These are phyloP conservation scores for Pistacia integerrima DNA, from an alignment of 345 rosid genomes.

Conservation along the genomic window DNA sequence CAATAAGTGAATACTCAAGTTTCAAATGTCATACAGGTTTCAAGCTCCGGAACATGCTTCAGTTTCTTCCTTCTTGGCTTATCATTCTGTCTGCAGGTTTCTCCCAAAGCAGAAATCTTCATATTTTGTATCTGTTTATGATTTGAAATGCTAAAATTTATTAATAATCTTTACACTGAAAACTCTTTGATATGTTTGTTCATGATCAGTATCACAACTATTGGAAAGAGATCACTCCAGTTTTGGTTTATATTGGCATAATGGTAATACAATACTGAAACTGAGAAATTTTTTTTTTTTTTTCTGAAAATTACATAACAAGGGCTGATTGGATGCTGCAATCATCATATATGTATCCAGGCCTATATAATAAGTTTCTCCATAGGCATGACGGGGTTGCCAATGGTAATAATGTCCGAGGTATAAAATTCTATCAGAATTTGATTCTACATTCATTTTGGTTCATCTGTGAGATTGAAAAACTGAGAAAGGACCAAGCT, in stretches of 20 bases:
- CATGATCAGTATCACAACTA: conserved; percentile 25
- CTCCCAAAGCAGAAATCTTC: background rate
- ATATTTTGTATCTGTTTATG: background rate
- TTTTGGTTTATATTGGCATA: conserved; percentile 27
- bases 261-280: background rate
- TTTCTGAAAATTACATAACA: background rate
- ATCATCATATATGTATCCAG: conserved; percentile 8
- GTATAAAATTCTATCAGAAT: background rate
- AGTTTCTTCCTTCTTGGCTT: conserved; percentile 27
- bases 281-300: too few relatives aligned
- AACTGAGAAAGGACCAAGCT: background rate
- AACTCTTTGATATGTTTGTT: background rate
- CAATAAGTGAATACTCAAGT: background rate
- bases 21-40: conserved; percentile 18
- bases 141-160: background rate
- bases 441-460: background rate
- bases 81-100: conserved; percentile 41
- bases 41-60: conserved; percentile 27
- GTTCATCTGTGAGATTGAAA: background rate
- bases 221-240: conserved; percentile 25
- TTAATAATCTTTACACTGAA: background rate
- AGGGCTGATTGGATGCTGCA: background rate
- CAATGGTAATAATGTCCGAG: conserved; percentile 7
- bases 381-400: conserved; percentile 28
- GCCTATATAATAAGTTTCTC: conserved; percentile 4